Evolutionary conservation across 2,329 filamentous ascomycete genomes (phyloP).

Genomic region (Diatrype stigma): DNA sequence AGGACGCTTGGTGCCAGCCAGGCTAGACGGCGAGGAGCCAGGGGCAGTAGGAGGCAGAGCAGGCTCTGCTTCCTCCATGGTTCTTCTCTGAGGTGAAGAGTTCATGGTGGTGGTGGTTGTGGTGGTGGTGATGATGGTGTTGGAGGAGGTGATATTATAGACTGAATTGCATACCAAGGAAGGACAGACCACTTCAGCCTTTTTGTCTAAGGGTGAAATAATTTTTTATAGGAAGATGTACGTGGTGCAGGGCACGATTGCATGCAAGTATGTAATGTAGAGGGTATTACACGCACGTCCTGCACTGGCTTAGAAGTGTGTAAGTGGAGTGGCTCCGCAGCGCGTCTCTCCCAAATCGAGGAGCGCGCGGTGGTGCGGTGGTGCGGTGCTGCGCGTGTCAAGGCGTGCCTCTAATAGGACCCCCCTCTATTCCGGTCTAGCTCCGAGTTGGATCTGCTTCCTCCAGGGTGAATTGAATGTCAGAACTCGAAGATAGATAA

Average conservation of each 20-base stretch:
- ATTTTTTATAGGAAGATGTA: not conserved
- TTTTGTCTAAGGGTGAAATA: constrained; percentile 4
- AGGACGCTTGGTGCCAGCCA: constrained; percentile 54
- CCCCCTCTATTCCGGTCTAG: not conserved
- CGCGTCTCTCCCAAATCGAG: not conserved
- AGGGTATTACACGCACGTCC: not conserved
- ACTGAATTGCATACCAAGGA: constrained; percentile 19
- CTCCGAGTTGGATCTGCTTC: not conserved
- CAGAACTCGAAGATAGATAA: no score
- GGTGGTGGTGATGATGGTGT: no score
- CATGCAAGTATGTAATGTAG: not conserved
- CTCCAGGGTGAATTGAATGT: not conserved
- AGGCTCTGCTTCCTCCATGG: constrained; percentile 26
- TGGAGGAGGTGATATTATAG: no score
- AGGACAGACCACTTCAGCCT: constrained; percentile 1
- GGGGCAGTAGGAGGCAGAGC: constrained; percentile 26
- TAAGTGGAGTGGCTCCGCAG: not conserved
- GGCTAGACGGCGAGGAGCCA: constrained; percentile 15
- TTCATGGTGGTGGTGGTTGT: constrained; percentile 25
- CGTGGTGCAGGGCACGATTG: not conserved
- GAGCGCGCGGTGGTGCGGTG: not conserved
- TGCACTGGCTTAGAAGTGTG: not conserved
- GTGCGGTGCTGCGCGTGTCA: no score
- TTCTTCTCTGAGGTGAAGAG: constrained; percentile 21
- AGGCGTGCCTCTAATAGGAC: not conserved